Evolutionary conservation across 1,139 yeast genomes (phyloP), one percentile per base, ranked within the genome.

Genomic region (Trichomonascaceae sp.): DNA sequence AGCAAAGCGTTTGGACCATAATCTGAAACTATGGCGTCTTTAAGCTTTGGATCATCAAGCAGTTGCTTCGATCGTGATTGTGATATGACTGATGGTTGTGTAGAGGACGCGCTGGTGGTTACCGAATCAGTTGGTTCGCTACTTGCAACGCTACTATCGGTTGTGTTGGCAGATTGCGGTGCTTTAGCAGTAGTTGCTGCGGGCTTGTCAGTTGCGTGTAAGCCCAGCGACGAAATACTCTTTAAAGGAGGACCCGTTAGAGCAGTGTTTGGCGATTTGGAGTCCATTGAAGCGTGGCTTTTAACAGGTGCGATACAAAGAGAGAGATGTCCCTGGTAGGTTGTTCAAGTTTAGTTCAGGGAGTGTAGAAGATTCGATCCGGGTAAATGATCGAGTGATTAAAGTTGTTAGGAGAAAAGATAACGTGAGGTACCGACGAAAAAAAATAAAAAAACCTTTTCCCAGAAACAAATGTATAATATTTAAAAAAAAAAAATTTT

Each of bases 1-100:
- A 91, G 73, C 39, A 93, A 75, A 0, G 89, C 76, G 58, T 86
- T 93, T 51, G 90, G 63, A 64, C 66, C 77, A 19, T 66, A 75
- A 62, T 84, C 90, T 0, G 87, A 80, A 53, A 76, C 73, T 61
- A 84, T 64, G 22, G 83, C 75, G 53, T 75, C 74, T 39, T 69
- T 66, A 10, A 84, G 72, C 55, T 75, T 75, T 20, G 80, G 75
- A 58, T 78, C 80, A 30, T 76, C 74, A 38, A 81, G 65, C 48
- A 79, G 63, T 24, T 58, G 47, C 12, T 47, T 22, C 15, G 55
- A 53, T 15, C 52, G 43, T 6, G 52, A 15, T 20, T 50, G 52
- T 15, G 45, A 13, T 12, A 10, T 20, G 22, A 38, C 12, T 15
- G 48, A 38, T 20, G 36, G 36, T 8, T 30, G 20, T 20, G 47